Percentiles rank a stretch among this genome's conserved stretches.
phyloP scores from a whole-genome alignment of 225 moss, liverwort and hornwort species.

The Bryoerythrophyllum caledonicum region DNA sequence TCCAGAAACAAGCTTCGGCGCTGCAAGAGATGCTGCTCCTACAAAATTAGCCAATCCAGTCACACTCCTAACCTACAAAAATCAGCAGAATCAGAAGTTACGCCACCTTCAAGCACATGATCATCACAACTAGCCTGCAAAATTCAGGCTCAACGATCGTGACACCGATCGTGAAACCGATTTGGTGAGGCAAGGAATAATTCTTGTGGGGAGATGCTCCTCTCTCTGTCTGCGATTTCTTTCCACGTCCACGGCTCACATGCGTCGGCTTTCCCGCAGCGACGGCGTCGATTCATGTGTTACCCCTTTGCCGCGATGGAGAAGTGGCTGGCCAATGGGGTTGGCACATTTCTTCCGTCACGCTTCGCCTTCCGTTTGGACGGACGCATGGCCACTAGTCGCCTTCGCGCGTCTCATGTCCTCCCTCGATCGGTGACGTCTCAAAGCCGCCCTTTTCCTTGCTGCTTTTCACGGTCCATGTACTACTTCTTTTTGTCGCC shows the following conservation, averaged over 20 bases:
- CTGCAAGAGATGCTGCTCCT: neutral
- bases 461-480: neutral
- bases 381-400: conserved; percentile 12
- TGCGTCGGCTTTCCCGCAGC: conserved; percentile 17
- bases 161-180: neutral
- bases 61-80: conserved; percentile 2
- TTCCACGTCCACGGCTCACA: conserved; percentile 32
- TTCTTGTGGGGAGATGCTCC: conserved; percentile 32
- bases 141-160: conserved; percentile 20
- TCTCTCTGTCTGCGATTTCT: neutral
- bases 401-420: neutral
- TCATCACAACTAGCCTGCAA: neutral
- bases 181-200: conserved; percentile 19
- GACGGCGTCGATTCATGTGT: conserved; percentile 30
- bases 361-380: conserved; percentile 17
- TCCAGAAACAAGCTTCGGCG: neutral
- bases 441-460: neutral
- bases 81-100: too few species aligned
- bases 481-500: neutral
- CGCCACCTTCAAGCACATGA: too few species aligned
- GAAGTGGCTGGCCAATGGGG: conserved; percentile 20
- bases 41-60: neutral
- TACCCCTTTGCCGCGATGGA: neutral
- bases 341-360: conserved; percentile 3
- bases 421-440: conserved; percentile 2